These are phyloP conservation scores for Diaporthe sp. DNA, from an alignment of 2,329 filamentous ascomycete genomes.

Conservation along the genomic window DNA sequence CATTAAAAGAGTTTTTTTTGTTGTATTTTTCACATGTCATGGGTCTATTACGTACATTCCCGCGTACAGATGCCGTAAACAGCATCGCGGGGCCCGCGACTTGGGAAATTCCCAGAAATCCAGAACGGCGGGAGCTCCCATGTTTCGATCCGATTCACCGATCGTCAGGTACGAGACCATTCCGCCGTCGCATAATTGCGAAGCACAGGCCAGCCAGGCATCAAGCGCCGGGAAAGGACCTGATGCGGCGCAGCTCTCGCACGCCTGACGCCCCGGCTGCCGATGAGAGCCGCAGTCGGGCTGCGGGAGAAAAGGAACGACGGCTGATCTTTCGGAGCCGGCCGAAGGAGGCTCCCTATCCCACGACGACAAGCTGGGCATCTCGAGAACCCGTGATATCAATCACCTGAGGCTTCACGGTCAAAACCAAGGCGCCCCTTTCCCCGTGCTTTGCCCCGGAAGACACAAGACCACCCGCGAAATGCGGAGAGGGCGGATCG, in stretches of 20 bases:
- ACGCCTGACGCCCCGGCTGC: slow-evolving; percentile 1
- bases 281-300: slow-evolving; percentile 15
- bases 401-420: slow-evolving; percentile 17
- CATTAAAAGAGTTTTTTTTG: background rate
- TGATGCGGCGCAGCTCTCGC: slow-evolving; percentile 2
- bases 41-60: slow-evolving; percentile 39
- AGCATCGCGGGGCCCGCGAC: slow-evolving; percentile 19
- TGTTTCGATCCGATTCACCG: slow-evolving; percentile 36
- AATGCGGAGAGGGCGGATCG: slow-evolving; percentile 20
- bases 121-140: slow-evolving; percentile 34
- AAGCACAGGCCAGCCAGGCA: slow-evolving; percentile 18
- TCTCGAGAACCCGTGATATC: background rate
- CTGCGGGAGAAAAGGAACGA: slow-evolving; percentile 10
- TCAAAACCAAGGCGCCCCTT: background rate
- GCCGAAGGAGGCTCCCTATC: slow-evolving; percentile 17
- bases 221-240: slow-evolving; percentile 14
- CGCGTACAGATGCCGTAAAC: slow-evolving; percentile 40
- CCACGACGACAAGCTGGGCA: background rate
- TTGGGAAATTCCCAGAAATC: slow-evolving; percentile 26
- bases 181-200: slow-evolving; percentile 29
- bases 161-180: slow-evolving; percentile 36
- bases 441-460: slow-evolving; percentile 2
- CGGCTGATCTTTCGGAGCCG: slow-evolving; percentile 31
- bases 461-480: background rate
- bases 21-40: slow-evolving; percentile 16